Percentiles rank a stretch among this genome's conserved stretches.
Conservation (phyloP, 1,284 basidiomycete genomes). For the Rhodotorula sp. region DNA sequence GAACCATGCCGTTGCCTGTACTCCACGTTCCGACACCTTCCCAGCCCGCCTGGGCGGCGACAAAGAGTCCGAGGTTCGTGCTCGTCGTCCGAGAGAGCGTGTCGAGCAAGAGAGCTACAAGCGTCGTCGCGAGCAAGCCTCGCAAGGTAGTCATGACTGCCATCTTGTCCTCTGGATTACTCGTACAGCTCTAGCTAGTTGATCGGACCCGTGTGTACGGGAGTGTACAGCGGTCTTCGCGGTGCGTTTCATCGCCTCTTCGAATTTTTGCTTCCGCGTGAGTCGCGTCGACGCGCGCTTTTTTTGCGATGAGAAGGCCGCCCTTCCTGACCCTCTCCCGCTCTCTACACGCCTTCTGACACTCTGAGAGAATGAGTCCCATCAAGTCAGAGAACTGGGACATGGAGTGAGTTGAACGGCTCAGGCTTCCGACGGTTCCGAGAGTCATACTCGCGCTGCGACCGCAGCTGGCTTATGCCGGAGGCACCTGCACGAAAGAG, state of each 20-base stretch:
- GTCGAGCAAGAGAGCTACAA: background rate
- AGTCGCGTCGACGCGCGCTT: background rate
- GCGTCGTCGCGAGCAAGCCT: background rate
- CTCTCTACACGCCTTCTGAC: too few species aligned
- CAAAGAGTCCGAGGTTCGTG: slow-evolving; percentile 1
- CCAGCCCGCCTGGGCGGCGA: slow-evolving; percentile 6
- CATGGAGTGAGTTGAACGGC: too few species aligned
- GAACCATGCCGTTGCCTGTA: slow-evolving; percentile 19
- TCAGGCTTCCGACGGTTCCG: too few species aligned
- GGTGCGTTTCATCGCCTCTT: background rate
- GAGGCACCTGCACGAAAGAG: background rate
- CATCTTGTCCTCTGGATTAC: background rate
- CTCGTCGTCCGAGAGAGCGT: background rate
- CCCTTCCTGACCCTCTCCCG: too few species aligned
- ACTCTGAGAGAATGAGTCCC: too few species aligned
- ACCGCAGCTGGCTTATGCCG: background rate
- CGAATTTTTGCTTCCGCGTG: background rate
- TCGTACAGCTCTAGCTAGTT: background rate
- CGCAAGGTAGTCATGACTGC: background rate
- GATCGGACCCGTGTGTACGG: too few species aligned
- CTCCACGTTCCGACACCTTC: slow-evolving; percentile 31
- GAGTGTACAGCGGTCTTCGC: too few species aligned
- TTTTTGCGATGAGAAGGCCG: background rate
- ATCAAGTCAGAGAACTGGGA: too few species aligned
- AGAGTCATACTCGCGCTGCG: too few species aligned